Percentiles rank a stretch among this genome's conserved stretches.
phyloP scores from a whole-genome alignment of 2,329 filamentous ascomycete species.

The Trichoderma koningiopsis region DNA sequence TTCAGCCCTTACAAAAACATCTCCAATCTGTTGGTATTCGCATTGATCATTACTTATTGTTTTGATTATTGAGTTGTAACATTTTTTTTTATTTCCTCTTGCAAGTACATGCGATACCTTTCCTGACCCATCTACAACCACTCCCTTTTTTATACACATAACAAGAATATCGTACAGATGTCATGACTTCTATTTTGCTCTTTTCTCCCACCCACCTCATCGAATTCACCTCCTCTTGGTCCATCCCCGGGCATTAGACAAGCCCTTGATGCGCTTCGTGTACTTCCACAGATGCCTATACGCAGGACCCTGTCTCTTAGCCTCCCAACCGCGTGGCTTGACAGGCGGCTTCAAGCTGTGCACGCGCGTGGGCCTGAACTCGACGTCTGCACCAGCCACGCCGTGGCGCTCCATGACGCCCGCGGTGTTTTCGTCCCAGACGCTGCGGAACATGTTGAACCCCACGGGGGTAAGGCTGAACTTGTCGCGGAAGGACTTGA shows the following conservation, averaged over 20 bases:
- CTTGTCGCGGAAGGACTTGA: constrained; percentile 73
- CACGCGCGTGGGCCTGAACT: constrained; percentile 80
- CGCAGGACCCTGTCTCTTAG: constrained; percentile 65
- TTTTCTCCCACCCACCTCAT: background rate
- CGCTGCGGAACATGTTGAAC: constrained; percentile 81
- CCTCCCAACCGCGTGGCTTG: constrained; percentile 66
- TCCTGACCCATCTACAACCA: background rate
- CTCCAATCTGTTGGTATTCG: background rate
- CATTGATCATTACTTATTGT: no score
- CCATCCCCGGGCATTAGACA: constrained; percentile 48
- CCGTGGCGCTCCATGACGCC: constrained; percentile 81
- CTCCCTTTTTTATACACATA: constrained; percentile 19
- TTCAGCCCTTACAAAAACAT: background rate
- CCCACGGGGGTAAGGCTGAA: constrained; percentile 73
- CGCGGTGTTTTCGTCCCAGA: constrained; percentile 88
- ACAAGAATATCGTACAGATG: constrained; percentile 22
- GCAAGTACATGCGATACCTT: background rate
- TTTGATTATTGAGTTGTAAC: background rate
- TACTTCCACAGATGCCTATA: constrained; percentile 67
- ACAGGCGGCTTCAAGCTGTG: constrained; percentile 65
- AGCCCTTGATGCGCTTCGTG: constrained; percentile 57
- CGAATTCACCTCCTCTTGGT: constrained; percentile 42
- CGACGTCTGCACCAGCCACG: constrained; percentile 74
- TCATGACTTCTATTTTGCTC: constrained; percentile 26
- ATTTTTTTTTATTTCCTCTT: background rate